Evolutionary conservation across 1,284 basidiomycete genomes (phyloP), one percentile per base, ranked within the genome.

Genomic region (Pyrrhoderma lamaoense): DNA sequence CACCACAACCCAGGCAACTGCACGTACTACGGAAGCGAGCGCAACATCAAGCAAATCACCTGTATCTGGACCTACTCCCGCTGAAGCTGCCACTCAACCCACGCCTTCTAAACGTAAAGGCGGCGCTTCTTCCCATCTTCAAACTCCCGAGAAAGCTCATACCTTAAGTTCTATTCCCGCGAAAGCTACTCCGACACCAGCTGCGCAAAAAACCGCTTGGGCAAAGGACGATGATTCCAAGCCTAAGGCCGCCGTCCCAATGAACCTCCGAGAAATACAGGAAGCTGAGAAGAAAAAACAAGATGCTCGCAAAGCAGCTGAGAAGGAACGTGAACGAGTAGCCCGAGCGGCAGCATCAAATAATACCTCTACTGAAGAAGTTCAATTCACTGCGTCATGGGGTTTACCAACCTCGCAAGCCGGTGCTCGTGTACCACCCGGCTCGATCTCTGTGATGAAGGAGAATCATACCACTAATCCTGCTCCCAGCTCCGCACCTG

Each of bases 181-280:
- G 31, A 51, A 60, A 31, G 56, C 60, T 56, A 5, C 38, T 16
- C 35, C 53, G 59, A 23, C 54, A 47, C 19, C 49, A 47, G 42
- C 42, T 25, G 44, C 47, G 13, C 55, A 54, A 45, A 82, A 80
- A 61, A 63, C 73, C 14, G 75, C 76, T 3, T 88, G 85, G 82
- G 69, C 70, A 16, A 77, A 74, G 53, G 80, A 81, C 37, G 84
- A 87, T 35, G 84, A 85, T 9, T 64, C 67, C 39, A 81, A 79
- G 64, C 63, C 69, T 25, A 74, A 74, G 58, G 60, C 71, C 0
- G 65, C 69, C 16, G 60, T 66, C 2, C 70, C 82, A n/a, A 71
- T 82, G 23, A 89, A 88, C 58, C 71, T 99, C 47, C 84, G 93
- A 51, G 93, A 98, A 60, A 99, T 99, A 53, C 96, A 99, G 66